Conservation (phyloP, 2,329 filamentous ascomycete genomes). For the Trichophyton verrucosum region DNA sequence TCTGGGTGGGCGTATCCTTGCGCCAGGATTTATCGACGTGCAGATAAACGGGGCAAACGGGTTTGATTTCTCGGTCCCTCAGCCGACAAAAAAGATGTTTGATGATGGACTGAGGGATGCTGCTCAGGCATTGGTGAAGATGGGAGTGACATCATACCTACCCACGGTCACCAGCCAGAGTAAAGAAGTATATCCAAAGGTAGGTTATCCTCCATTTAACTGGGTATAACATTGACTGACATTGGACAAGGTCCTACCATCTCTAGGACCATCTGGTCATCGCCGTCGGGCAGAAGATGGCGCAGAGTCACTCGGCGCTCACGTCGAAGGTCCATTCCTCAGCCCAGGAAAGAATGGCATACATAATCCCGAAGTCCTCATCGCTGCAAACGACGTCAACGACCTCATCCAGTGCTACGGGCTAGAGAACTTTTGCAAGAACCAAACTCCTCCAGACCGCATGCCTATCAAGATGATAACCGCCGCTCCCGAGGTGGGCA, state of each 20-base stretch:
- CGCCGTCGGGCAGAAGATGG: constrained; percentile 51
- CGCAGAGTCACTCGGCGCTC: constrained; percentile 76
- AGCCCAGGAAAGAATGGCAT: constrained; percentile 74
- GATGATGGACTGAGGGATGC: constrained; percentile 58
- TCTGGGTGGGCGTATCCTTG: constrained; percentile 68
- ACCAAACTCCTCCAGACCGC: constrained; percentile 7
- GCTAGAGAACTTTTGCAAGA: constrained; percentile 45
- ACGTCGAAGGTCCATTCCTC: constrained; percentile 84
- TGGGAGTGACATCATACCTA: constrained; percentile 77
- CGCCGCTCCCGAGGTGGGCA: constrained; percentile 66
- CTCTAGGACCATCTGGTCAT: constrained; percentile 58
- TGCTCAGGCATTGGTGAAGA: constrained; percentile 59
- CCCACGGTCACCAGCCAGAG: constrained; percentile 67
- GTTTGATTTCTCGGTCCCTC: constrained; percentile 80
- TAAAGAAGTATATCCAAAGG: constrained; percentile 72
- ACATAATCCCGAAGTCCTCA: constrained; percentile 63
- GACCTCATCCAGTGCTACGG: constrained; percentile 51
- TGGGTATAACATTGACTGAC: background rate
- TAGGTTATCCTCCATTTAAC: constrained; percentile 20
- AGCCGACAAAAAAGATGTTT: constrained; percentile 53
- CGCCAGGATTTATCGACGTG: constrained; percentile 77
- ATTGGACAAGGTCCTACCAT: constrained; percentile 49
- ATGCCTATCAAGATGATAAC: constrained; percentile 62
- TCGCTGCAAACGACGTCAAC: constrained; percentile 47
- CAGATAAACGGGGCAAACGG: constrained; percentile 88